Evolutionary conservation across 352 stramenopile genomes (phyloP), one percentile per base, ranked within the genome.

Genomic region (Thalassiosira pacifica): DNA sequence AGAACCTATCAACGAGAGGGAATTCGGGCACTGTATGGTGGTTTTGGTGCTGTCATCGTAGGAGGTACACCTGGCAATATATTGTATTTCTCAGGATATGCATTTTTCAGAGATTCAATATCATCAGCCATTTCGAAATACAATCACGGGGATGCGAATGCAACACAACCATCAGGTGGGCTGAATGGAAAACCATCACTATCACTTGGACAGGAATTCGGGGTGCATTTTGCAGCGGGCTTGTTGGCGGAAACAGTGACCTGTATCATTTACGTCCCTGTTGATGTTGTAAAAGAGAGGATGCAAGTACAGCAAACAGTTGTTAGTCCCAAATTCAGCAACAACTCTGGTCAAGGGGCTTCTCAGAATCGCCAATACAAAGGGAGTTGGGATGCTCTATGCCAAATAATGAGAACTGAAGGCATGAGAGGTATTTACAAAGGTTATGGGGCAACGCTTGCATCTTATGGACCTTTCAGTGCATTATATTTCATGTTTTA

Each of bases 261-360:
- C 73, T 99, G 98, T 82, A 93, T 99, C 34, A 90, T 99, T 22
- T 99, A 97, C 92, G 97, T 99, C n/a, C 98, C 98, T n/a, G 97
- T 99, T 32, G 98, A 99, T 83, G 97, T 99, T 40, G 95, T 99
- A 37, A 99, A 99, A 84, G 98, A 99, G 90, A 94, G 98, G 72
- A 96, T 99, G 92, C 98, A 99, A 94, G 96, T 99, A 29, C 97
- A 99, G 83, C 72, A 61, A 79, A 78, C 55, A 69, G 22, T 69
- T 76, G 76, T 32, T 31, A 34, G 26, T 22, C 40, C 37, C n/a
- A n/a, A n/a, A 40, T 32, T 34, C 13, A 61, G 29, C 24, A 60
- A 24, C 13, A 59, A 78, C 52, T 24, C 16, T 34, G 37, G 53
- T 40, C 16, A 48, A 42, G 34, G 26, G 26, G 37, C n/a, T 63